Base-by-base conservation (phyloP, 768 basidiomycete species). In the Russula sp. region DNA sequence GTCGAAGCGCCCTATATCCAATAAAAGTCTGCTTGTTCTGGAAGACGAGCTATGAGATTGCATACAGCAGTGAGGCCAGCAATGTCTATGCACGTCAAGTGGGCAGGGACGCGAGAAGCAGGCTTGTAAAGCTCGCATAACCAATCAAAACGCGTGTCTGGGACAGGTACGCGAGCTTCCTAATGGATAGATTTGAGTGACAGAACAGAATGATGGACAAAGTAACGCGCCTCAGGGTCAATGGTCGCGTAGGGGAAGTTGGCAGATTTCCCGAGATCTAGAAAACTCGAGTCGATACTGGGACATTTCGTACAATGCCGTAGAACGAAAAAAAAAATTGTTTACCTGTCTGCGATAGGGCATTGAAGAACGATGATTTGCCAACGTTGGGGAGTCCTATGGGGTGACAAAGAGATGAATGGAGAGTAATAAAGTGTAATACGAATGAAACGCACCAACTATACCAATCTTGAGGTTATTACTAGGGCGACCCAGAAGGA, bases 291-390 rank as follows among this genome's bases (percentile, higher is more conserved):
- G 72, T 66, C 49, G 62, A 53, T 55, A 48, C 64, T 50, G 22
- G 24, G 56, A 30, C 16, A 16, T 40, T 50, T 55, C n/a, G 36
- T 22, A 61, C 8, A 51, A 11, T 34, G 11, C 18, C 14, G 44
- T 38, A 59, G 30, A 63, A 57, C 50, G 57, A 63, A 61, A 63
- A 67, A 69, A 32, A 67, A 65, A 67, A 53, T 8, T 8, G 73
- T 83, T 48, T 36, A 92, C 92, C 92, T 66, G 92, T 93, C 71
- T 94, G 85, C 36, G 96, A 95, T 58, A 98, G 84, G 44, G 82
- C 89, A 76, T 99, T 99, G 85, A 99, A 99, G 78, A 98, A 96
- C n/a, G 94, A 97, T 0, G 92, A 94, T 77, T 99, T 98, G 67
- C 97, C 97, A 70, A 98, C 96, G 75, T 99, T 98, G 59, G 96